Evolutionary conservation across 495 filamentous ascomycete genomes (phyloP).

Genomic region (Echria macrotheca): DNA sequence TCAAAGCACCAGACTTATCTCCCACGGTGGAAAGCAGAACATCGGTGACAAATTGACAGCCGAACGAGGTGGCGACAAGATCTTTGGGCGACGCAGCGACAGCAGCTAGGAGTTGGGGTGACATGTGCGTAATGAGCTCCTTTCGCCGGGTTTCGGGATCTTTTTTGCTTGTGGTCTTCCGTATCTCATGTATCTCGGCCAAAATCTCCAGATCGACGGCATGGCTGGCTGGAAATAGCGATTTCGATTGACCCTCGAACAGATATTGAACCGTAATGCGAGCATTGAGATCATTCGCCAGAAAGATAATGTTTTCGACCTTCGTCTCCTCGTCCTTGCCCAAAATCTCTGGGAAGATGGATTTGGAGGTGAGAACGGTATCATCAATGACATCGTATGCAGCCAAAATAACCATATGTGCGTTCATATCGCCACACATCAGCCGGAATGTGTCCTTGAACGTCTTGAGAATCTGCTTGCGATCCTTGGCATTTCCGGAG

Average conservation of each 20-base stretch:
- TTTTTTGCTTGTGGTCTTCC: slow-evolving; percentile 84
- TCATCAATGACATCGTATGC: slow-evolving; percentile 92
- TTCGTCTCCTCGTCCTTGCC: slow-evolving; percentile 57
- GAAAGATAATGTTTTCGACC: slow-evolving; percentile 55
- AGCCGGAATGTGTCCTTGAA: slow-evolving; percentile 80
- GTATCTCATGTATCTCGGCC: slow-evolving; percentile 66
- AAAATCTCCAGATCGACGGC: slow-evolving; percentile 59
- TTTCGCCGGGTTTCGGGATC: slow-evolving; percentile 66
- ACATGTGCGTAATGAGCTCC: slow-evolving; percentile 67
- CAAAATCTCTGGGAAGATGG: slow-evolving; percentile 76
- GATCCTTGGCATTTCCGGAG: slow-evolving; percentile 83
- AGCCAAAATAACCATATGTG: slow-evolving; percentile 73
- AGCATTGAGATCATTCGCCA: slow-evolving; percentile 64
- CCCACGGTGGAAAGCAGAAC: slow-evolving; percentile 71
- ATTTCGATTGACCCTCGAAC: slow-evolving; percentile 65
- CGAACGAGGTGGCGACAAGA: slow-evolving; percentile 69
- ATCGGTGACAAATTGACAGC: slow-evolving; percentile 80
- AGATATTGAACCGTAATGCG: slow-evolving; percentile 79
- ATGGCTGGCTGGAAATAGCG: slow-evolving; percentile 57
- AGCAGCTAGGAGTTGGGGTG: slow-evolving; percentile 61
- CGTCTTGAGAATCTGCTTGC: slow-evolving; percentile 77
- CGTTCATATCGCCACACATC: slow-evolving; percentile 73
- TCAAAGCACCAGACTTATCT: slow-evolving; percentile 63
- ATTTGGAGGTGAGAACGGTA: slow-evolving; percentile 78
- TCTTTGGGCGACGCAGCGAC: slow-evolving; percentile 62